A percentile compares a stretch with the other conserved stretches of the same genome.
Evolutionary conservation across 2,329 filamentous ascomycete genomes (phyloP).

Genomic region (Fusarium sp.): DNA sequence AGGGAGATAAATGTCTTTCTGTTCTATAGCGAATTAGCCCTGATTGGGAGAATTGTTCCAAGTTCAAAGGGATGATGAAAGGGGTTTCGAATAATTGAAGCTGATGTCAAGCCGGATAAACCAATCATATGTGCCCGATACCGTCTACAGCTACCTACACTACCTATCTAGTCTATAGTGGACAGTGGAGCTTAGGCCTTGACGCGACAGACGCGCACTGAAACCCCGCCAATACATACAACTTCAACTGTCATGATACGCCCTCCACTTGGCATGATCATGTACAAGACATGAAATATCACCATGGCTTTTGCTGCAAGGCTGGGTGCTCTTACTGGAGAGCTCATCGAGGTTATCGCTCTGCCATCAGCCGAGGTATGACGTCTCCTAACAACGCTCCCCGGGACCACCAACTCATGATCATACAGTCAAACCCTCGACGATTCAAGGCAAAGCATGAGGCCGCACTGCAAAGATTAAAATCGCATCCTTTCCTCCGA

Average conservation of each 20-base stretch:
- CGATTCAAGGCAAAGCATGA: constrained; percentile 59
- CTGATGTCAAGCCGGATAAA: constrained; percentile 30
- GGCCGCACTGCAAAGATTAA: constrained; percentile 60
- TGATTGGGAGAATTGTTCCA: constrained; percentile 4
- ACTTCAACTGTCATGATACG: constrained; percentile 29
- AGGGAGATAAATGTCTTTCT: background rate
- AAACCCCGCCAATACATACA: constrained; percentile 27
- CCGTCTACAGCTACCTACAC: background rate
- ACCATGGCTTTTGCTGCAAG: constrained; percentile 76
- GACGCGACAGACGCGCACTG: constrained; percentile 41
- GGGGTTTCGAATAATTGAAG: constrained; percentile 37
- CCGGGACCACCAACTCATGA: constrained; percentile 17
- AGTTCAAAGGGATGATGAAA: constrained; percentile 25
- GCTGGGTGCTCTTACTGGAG: constrained; percentile 71
- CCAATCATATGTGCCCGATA: constrained; percentile 32
- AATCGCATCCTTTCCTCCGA: constrained; percentile 65
- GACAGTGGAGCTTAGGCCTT: constrained; percentile 27
- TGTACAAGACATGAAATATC: constrained; percentile 25
- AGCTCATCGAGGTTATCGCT: constrained; percentile 73
- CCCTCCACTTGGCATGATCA: constrained; percentile 21
- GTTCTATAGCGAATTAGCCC: background rate
- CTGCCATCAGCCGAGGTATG: constrained; percentile 62
- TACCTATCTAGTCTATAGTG: too few relatives aligned
- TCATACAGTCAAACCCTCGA: constrained; percentile 41
- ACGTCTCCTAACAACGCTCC: constrained; percentile 7